Conservation (phyloP, 1,139 yeast species). For the Scheffersomyces illinoinensis region DNA sequence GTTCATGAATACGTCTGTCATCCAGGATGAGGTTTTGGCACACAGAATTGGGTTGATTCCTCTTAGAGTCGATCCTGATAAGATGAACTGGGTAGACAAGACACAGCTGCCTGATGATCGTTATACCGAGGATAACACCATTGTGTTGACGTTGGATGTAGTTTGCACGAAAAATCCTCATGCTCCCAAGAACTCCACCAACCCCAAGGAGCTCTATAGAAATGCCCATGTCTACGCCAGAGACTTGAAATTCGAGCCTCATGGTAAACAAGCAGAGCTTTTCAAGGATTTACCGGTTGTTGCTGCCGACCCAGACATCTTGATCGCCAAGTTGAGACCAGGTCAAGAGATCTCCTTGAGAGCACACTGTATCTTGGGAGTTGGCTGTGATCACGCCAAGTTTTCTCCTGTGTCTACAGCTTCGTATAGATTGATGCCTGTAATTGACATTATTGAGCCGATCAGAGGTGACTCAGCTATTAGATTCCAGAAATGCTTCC, state of each 20-base stretch:
- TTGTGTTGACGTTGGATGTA: conserved; percentile 79
- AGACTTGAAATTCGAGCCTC: conserved; percentile 88
- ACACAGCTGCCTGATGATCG: conserved; percentile 64
- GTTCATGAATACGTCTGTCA: conserved; percentile 91
- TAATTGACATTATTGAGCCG: conserved; percentile 73
- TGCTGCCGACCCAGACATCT: conserved; percentile 82
- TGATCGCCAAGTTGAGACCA: conserved; percentile 90
- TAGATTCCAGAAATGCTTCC: conserved; percentile 86
- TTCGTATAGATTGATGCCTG: conserved; percentile 93
- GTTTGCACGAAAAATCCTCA: conserved; percentile 83
- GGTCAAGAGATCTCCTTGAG: conserved; percentile 92
- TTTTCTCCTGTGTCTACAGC: conserved; percentile 98
- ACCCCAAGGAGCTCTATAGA: conserved; percentile 79
- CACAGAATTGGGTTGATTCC: conserved; percentile 94
- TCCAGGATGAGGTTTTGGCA: conserved; percentile 95
- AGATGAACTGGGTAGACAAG: conserved; percentile 73
- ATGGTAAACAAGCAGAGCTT: conserved; percentile 76
- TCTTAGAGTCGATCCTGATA: conserved; percentile 88
- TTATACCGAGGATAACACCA: conserved; percentile 84
- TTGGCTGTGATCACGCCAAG: conserved; percentile 95
- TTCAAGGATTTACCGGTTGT: conserved; percentile 71
- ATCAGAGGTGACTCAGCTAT: conserved; percentile 76
- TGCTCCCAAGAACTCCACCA: conserved; percentile 76
- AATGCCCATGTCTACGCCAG: conserved; percentile 86
- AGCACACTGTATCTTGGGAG: conserved; percentile 88